Conservation (phyloP, 768 basidiomycete genomes). For the Hygrocybe coccinea region DNA sequence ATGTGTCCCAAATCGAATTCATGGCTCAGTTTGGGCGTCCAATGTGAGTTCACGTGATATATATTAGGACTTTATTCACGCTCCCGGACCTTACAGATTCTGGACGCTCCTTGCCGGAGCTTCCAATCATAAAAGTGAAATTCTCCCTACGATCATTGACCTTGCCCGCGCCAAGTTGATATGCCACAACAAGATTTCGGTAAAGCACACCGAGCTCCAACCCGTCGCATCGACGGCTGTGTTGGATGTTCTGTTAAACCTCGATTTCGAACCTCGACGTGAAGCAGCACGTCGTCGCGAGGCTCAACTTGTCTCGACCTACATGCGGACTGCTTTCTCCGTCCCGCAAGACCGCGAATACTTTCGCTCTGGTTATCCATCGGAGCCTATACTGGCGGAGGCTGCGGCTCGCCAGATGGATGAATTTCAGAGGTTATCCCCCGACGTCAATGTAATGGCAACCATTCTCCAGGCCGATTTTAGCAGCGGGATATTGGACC, state of each 20-base stretch:
- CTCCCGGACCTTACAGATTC: background rate
- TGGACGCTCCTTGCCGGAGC: background rate
- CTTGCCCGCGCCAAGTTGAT: background rate
- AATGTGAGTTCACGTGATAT: background rate
- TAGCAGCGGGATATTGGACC: constrained; percentile 10
- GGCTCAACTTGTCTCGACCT: constrained; percentile 19
- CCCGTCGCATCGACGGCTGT: constrained; percentile 7
- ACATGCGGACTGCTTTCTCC: constrained; percentile 26
- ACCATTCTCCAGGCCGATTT: constrained; percentile 6
- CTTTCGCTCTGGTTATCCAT: constrained; percentile 27
- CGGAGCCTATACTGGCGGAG: constrained; percentile 34
- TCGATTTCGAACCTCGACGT: constrained; percentile 13
- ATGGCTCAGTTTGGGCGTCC: background rate
- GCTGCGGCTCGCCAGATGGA: constrained; percentile 18
- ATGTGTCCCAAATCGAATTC: background rate
- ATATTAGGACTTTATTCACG: background rate
- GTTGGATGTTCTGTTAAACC: constrained; percentile 13
- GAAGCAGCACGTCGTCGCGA: constrained; percentile 5
- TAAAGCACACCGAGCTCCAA: background rate
- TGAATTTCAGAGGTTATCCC: background rate
- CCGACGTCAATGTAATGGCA: constrained; percentile 4
- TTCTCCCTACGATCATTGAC: background rate
- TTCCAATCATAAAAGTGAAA: background rate
- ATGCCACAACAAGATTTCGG: background rate
- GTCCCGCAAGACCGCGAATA: constrained; percentile 22